Base-by-base conservation (phyloP, 169 alveolate genomes). In the Theileria annulata region DNA sequence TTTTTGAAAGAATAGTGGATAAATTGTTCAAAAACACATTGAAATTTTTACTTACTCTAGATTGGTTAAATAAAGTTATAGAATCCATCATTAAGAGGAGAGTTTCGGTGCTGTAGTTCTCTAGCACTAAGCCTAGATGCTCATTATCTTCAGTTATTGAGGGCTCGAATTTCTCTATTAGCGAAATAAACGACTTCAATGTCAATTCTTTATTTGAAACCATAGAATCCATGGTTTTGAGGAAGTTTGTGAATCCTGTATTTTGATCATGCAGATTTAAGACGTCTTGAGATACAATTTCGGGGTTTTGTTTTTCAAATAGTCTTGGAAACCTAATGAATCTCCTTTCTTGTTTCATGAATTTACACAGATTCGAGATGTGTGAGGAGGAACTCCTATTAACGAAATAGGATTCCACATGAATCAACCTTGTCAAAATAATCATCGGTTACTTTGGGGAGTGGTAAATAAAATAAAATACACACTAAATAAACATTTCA, bases 221-320 rank as follows among this genome's bases (percentile, higher is more conserved):
- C 28, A 80, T 27, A 5, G 81, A 47, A 66, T 74, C 60, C 27
- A 80, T 66, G 51, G 58, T 31, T n/a, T 68, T 17, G 62, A 35
- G 30, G 77, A 80, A 80, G 33, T 48, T 67, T 12, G 59, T 77
- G 9, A 72, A 58, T 15, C 59, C 73, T 0, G 82, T 54, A 23
- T 71, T 77, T 68, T 74, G 72, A 58, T 80, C 87, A 68, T 58
- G 76, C 21, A 80, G 71, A 17, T 75, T 42, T 25, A 74, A 68
- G 2, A 66, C 19, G 19, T 47, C 81, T 9, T 74, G 67, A 3
- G 71, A 21, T 8, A 67, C 21, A 21, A 67, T 15, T 23, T 10
- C 64, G 62, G 75, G 75, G 17, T 48, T 67, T 33, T 19, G 17
- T 8, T 8, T 67, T 3, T 67, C 49, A 19, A 48, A 37, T 42